Base-by-base conservation (phyloP, 495 filamentous ascomycete species). In the Durotheca rogersii region DNA sequence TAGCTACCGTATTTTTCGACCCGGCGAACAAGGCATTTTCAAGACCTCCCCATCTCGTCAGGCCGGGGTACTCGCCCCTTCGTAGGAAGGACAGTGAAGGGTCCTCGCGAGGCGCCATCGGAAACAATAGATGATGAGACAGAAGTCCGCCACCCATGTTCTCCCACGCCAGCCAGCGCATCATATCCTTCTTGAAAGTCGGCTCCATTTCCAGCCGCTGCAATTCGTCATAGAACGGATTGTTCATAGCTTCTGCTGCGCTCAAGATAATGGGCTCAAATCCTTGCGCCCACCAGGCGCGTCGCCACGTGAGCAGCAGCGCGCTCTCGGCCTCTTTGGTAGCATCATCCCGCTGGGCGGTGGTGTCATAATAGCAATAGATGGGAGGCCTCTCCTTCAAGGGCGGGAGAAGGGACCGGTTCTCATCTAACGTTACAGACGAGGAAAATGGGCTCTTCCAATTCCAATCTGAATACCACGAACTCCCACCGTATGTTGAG, bases 271-370 rank as follows among this genome's bases (percentile, higher is more conserved):
- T 76, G 1, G 93, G 93, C 41, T 77, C 83, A 65, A 98, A 96
- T 5, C 93, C 93, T 54, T 92, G 79, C 9, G 90, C 90, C 83
- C 87, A 96, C 88, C 90, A 96, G 6, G 91, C 93, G 41, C 90
- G 77, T 44, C 90, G 80, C 93, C 93, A 98, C 43, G 86, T 81
- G 42, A 94, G 77, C 29, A 98, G 72, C 35, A 98, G 70, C 57
- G 84, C 79, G 55, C 83, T 83, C 62, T 97, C 88, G 3, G 88
- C 85, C 21, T 83, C 78, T 50, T 81, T 78, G 30, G 74, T 73
- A 9, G 74, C 74, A 41, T 77, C 73, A 33, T 82, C 81, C 54
- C 82, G 80, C 53, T 85, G 77, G 43, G 77, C 63, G 5, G 77
- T 81, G 15, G 79, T 70, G 55, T 96, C 89, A 62, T 95, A 95